Evolutionary conservation across 2,329 filamentous ascomycete species (phyloP), one percentile per base, ranked within the genome.

Genomic region (Trichoderma pleuroti): DNA sequence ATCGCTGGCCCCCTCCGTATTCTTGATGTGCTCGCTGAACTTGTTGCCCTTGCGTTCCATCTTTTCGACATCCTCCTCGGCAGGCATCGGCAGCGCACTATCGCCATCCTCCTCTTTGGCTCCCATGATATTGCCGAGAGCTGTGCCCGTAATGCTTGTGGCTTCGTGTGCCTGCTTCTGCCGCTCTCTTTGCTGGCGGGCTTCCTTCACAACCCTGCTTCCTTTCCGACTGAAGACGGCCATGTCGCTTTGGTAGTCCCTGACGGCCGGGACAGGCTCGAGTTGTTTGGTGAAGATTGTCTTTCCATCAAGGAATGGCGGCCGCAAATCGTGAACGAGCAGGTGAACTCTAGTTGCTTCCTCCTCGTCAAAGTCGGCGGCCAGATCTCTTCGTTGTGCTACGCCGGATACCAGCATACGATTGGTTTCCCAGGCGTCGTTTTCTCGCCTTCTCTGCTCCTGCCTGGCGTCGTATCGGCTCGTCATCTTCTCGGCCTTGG

Each of bases 381-480:
- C 90, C 78, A 93, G 89, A 76, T 96, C 93, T 74, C 93, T 86
- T 77, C 95, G 86, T 80, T 99, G 97, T 21, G 96, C 96, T 21
- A 99, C 94, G 70, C 95, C 95, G 24, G 94, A 98, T 1, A 94
- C 96, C 72, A 99, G 86, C 96, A 99, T 98, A 71, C 96, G 92
- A 80, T 99, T 99, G 18, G 95, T 96, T 81, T 99, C 97, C 96
- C 96, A 99, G 0, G 94, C 95, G 81, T 99, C 96, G 56, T 96
- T 94, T 78, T 99, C 96, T 78, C 92, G 94, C 80, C 97, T 93
- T 76, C 94, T 93, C 81, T 97, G 93, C 71, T 93, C 86, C 72
- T 91, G 90, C 64, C 92, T 87, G 57, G 92, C 92, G 68, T 84
- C 87, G 76, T 85, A 88, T 76, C 87, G 90, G 66, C 87, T 90